Conservation (phyloP, 768 basidiomycete genomes). For the Tulasnella sp. region DNA sequence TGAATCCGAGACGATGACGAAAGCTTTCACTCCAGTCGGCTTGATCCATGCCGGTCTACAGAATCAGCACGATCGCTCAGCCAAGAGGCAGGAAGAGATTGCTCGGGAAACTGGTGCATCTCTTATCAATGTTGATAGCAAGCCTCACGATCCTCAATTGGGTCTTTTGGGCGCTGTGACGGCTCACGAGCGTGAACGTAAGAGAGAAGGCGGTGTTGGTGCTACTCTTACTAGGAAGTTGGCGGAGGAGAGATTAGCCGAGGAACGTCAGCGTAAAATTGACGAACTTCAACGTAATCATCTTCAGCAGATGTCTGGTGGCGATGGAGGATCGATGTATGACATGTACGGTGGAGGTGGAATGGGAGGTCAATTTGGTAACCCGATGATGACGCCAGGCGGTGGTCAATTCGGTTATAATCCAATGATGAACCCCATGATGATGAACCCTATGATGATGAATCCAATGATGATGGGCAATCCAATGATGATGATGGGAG, state of each 20-base stretch:
- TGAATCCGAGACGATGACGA: conserved; percentile 71
- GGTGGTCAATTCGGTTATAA: conserved; percentile 6
- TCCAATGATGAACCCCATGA: conserved; percentile 16
- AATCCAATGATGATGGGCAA: conserved; percentile 20
- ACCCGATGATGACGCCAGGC: conserved; percentile 15
- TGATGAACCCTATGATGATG: conserved; percentile 17
- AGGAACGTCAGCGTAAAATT: conserved; percentile 84
- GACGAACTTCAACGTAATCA: conserved; percentile 85
- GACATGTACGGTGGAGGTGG: conserved; percentile 36
- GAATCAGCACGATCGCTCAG: conserved; percentile 90
- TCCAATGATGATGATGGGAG: conserved; percentile 46
- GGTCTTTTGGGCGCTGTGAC: conserved; percentile 94
- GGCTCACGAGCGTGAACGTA: conserved; percentile 85
- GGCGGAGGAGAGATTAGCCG: conserved; percentile 79
- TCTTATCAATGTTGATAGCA: conserved; percentile 88
- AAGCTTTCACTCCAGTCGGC: conserved; percentile 90
- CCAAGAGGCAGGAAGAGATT: conserved; percentile 86
- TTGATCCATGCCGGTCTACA: conserved; percentile 88
- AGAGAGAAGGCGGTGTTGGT: conserved; percentile 89
- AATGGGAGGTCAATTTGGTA: conserved; percentile 11
- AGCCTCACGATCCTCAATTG: conserved; percentile 88
- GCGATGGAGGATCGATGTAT: conserved; percentile 54
- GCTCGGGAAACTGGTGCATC: conserved; percentile 86
- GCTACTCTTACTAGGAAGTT: conserved; percentile 91
- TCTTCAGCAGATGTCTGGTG: conserved; percentile 54